Conservation (phyloP, 1,284 basidiomycete species). For the Volvariella surrecta region DNA sequence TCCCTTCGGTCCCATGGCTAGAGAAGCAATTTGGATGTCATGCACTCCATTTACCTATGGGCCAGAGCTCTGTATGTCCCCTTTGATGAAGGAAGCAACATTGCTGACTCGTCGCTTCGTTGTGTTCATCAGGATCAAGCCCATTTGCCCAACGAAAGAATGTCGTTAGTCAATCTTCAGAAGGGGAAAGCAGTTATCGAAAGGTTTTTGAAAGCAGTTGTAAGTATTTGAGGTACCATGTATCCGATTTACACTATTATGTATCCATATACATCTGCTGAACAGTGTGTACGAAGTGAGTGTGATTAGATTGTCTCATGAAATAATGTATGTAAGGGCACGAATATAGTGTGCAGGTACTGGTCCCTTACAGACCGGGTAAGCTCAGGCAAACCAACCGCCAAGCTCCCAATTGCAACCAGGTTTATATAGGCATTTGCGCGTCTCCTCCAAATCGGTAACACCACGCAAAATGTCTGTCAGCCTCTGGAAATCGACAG, state of each 20-base stretch:
- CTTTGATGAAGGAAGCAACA: neutral
- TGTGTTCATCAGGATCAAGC: constrained; percentile 60
- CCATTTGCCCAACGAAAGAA: constrained; percentile 81
- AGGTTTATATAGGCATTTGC: constrained; percentile 46
- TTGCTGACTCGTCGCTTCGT: constrained; percentile 4
- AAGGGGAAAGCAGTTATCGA: constrained; percentile 71
- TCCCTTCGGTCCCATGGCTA: constrained; percentile 86
- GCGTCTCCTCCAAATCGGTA: constrained; percentile 42
- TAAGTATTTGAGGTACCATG: too few species aligned
- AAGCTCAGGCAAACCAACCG: constrained; percentile 65
- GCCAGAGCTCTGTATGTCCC: constrained; percentile 64
- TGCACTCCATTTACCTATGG: constrained; percentile 85
- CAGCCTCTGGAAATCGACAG: constrained; percentile 72
- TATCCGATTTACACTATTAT: too few species aligned
- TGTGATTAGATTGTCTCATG: too few species aligned
- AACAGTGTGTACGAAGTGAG: too few species aligned
- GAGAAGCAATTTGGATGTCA: constrained; percentile 84
- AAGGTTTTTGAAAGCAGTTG: constrained; percentile 41
- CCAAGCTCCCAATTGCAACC: constrained; percentile 66
- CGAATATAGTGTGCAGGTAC: too few species aligned
- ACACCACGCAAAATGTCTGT: constrained; percentile 54
- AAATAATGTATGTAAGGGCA: too few species aligned
- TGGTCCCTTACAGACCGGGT: too few species aligned
- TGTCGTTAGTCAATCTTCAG: constrained; percentile 68
- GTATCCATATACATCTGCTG: too few species aligned